A percentile compares a stretch with the other conserved stretches of the same genome.
Evolutionary conservation across 75 land plant genomes (phyloP).

Genomic region (Pinus tabuliformis): DNA sequence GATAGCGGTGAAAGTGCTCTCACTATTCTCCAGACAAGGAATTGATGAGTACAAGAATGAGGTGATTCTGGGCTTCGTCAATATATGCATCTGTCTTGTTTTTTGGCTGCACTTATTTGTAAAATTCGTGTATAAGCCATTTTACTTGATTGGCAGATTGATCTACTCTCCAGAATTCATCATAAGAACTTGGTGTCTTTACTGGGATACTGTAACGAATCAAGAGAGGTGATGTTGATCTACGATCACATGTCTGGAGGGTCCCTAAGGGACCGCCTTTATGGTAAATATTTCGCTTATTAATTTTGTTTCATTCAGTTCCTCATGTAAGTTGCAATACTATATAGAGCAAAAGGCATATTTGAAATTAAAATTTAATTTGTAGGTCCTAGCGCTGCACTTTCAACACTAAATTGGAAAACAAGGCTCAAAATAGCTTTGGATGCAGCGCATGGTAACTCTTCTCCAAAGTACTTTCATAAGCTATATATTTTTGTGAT

Average conservation of each 20-base stretch:
- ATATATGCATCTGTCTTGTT: not conserved
- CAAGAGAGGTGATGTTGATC: not conserved
- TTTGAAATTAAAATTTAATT: not conserved
- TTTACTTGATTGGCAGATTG: constrained; percentile 6
- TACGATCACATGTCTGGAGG: constrained; percentile 2
- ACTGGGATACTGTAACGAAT: constrained; percentile 27
- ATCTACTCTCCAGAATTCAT: constrained; percentile 27
- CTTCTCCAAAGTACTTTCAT: not conserved
- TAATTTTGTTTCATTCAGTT: too few relatives aligned
- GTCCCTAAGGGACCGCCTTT: not conserved
- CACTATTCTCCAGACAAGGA: not conserved
- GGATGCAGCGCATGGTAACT: not conserved
- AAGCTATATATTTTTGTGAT: too few relatives aligned
- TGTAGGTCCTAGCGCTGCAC: not conserved
- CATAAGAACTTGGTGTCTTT: constrained; percentile 26
- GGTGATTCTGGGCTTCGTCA: not conserved
- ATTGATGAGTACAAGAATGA: not conserved
- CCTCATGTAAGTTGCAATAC: too few relatives aligned
- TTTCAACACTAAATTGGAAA: not conserved
- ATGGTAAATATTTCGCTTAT: not conserved
- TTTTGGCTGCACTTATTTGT: not conserved
- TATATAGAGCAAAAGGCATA: too few relatives aligned
- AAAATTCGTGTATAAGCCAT: not conserved
- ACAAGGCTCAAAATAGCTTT: not conserved
- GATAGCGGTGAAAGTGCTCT: constrained; percentile 2